A percentile compares a stretch with the other conserved stretches of the same genome.
Conservation (phyloP, 352 stramenopile genomes). For the Phytopythium chamaehyphon region DNA sequence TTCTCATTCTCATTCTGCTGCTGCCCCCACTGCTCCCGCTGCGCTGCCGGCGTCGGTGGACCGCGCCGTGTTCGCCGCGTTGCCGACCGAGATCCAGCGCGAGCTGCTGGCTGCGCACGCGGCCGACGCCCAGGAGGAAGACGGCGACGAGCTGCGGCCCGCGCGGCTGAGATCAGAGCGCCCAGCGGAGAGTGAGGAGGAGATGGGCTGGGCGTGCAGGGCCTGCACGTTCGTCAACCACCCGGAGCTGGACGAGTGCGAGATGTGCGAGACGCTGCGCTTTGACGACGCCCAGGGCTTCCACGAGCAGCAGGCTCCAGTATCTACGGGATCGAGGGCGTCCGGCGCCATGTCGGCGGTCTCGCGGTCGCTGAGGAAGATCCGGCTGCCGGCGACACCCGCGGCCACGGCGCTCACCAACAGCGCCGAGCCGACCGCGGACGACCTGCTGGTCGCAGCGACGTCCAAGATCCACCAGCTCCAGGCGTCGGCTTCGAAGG, state of each 20-base stretch:
- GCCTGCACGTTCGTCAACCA: conserved; percentile 85
- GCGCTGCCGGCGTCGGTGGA: conserved; percentile 25
- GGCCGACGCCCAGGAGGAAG: neutral
- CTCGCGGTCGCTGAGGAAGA: conserved; percentile 35
- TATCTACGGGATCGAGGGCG: conserved; percentile 11
- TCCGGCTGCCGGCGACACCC: conserved; percentile 39
- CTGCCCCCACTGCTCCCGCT: neutral
- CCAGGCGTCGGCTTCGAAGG: conserved; percentile 28
- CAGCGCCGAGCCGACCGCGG: conserved; percentile 53
- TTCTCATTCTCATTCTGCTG: neutral
- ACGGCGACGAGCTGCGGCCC: conserved; percentile 1
- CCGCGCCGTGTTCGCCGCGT: conserved; percentile 38
- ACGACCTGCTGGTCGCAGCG: conserved; percentile 57
- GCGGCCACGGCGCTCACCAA: conserved; percentile 43
- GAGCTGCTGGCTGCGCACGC: conserved; percentile 26
- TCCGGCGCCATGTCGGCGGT: conserved; percentile 18
- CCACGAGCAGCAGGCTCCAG: conserved; percentile 19
- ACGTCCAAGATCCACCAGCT: conserved; percentile 49
- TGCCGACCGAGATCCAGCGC: conserved; percentile 54
- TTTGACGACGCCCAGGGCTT: conserved; percentile 17
- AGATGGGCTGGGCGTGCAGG: conserved; percentile 46
- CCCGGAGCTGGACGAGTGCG: conserved; percentile 50
- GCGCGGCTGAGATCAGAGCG: neutral
- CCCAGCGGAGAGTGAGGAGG: neutral
- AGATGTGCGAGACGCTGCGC: conserved; percentile 63